Conservation (phyloP, 768 basidiomycete species). For the Amanita pseudoporphyria region DNA sequence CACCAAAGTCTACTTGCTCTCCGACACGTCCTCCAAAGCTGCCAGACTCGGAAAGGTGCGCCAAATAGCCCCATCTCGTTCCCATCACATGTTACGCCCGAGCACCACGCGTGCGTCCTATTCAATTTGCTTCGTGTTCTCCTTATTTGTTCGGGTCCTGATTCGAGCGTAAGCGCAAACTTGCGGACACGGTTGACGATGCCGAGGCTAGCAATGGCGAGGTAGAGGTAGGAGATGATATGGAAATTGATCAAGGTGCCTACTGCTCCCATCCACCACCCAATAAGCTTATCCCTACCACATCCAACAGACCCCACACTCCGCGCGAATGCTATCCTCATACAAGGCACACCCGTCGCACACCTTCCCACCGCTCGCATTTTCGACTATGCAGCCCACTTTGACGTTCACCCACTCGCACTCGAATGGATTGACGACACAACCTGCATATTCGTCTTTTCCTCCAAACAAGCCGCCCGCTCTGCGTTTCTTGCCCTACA, state of each 20-base stretch:
- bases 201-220: slow-evolving; percentile 14
- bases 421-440: slow-evolving; percentile 85
- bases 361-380: slow-evolving; percentile 67
- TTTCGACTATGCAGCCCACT: slow-evolving; percentile 77
- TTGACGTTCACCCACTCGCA: slow-evolving; percentile 62
- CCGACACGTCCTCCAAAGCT: slow-evolving; percentile 51
- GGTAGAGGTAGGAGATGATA: slow-evolving; percentile 23
- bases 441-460: slow-evolving; percentile 73
- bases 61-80: slow-evolving; percentile 15
- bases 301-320: slow-evolving; percentile 31
- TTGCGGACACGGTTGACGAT: background rate
- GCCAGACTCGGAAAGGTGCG: slow-evolving; percentile 66
- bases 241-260: slow-evolving; percentile 26
- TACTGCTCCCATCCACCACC: background rate
- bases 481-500: slow-evolving; percentile 39
- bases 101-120: slow-evolving; percentile 13
- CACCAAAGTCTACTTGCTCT: slow-evolving; percentile 69
- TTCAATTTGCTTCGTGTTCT: background rate
- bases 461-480: slow-evolving; percentile 42
- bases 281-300: background rate
- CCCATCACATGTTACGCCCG: too few relatives aligned
- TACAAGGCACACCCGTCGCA: slow-evolving; percentile 66
- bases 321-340: slow-evolving; percentile 58
- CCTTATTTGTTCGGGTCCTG: too few relatives aligned
- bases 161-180: background rate